These are phyloP conservation scores for Penicillium bialowiezense DNA, from an alignment of 495 filamentous ascomycete genomes.

Conservation along the genomic window DNA sequence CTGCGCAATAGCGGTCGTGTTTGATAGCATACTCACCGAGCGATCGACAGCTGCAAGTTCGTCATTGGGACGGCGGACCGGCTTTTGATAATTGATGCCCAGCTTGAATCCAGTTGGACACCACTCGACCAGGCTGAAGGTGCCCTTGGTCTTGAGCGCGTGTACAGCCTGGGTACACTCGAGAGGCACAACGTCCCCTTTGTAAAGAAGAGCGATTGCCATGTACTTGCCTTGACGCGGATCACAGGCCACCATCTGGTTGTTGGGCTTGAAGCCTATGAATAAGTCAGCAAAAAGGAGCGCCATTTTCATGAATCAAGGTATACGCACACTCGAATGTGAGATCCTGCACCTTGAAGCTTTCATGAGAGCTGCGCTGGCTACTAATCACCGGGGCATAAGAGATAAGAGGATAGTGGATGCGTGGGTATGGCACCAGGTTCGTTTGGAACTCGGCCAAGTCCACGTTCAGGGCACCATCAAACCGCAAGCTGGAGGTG, in stretches of 20 bases:
- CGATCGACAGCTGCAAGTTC: slow-evolving; percentile 84
- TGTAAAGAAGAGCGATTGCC: slow-evolving; percentile 87
- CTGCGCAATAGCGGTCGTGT: slow-evolving; percentile 89
- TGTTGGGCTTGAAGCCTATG: slow-evolving; percentile 83
- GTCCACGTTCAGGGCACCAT: slow-evolving; percentile 88
- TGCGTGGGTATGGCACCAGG: slow-evolving; percentile 86
- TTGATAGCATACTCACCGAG: slow-evolving; percentile 85
- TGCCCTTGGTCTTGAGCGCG: slow-evolving; percentile 77
- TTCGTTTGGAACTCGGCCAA: slow-evolving; percentile 96
- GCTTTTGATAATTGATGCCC: slow-evolving; percentile 91
- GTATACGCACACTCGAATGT: slow-evolving; percentile 72
- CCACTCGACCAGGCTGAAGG: slow-evolving; percentile 93
- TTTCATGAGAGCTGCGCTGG: slow-evolving; percentile 82
- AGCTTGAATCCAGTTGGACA: slow-evolving; percentile 96
- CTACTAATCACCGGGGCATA: slow-evolving; percentile 84
- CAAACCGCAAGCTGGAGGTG: slow-evolving; percentile 85
- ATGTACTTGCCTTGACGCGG: slow-evolving; percentile 93
- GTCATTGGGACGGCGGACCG: slow-evolving; percentile 69
- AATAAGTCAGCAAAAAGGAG: slow-evolving; percentile 7
- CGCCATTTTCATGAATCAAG: slow-evolving; percentile 1
- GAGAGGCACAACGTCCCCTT: slow-evolving; percentile 82
- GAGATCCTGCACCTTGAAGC: slow-evolving; percentile 84
- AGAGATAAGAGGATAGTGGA: slow-evolving; percentile 87
- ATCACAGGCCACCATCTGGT: slow-evolving; percentile 95
- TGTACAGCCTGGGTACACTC: slow-evolving; percentile 80